Evolutionary conservation across 2,329 filamentous ascomycete species (phyloP).

Genomic region (Xylariaceae sp.): DNA sequence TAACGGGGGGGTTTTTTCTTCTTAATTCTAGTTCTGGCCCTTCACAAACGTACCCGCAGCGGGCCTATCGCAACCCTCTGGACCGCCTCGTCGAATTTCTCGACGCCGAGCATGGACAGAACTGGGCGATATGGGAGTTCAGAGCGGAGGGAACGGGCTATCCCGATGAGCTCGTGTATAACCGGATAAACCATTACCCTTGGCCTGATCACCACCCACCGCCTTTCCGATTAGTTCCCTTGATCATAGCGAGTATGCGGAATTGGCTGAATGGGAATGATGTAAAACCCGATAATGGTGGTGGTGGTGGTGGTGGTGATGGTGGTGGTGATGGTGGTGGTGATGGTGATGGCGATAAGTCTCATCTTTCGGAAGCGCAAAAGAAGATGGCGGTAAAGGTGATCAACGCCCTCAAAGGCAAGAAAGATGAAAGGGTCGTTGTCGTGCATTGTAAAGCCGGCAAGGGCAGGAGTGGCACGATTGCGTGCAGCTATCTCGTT

Average conservation of each 20-base stretch:
- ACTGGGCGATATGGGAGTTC: conserved; percentile 98
- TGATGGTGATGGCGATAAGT: conserved; percentile 6
- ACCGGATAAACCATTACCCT: conserved; percentile 81
- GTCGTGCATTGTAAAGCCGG: conserved; percentile 98
- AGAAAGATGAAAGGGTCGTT: conserved; percentile 55
- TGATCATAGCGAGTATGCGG: conserved; percentile 87
- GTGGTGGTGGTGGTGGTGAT: too few relatives aligned
- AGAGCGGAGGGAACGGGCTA: conserved; percentile 95
- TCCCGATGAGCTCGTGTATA: conserved; percentile 81
- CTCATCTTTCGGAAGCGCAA: conserved; percentile 13
- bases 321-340: too few relatives aligned
- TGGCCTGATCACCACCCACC: conserved; percentile 98
- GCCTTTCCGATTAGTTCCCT: conserved; percentile 80
- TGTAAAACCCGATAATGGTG: conserved; percentile 28
- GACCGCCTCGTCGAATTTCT: conserved; percentile 83
- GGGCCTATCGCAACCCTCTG: conserved; percentile 89
- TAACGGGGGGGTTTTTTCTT: not conserved
- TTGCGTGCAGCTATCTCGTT: conserved; percentile 84
- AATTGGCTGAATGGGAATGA: conserved; percentile 67
- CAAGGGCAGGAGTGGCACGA: conserved; percentile 86
- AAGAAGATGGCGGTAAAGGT: conserved; percentile 23
- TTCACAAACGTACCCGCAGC: conserved; percentile 80
- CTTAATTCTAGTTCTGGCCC: conserved; percentile 68
- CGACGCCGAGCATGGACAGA: conserved; percentile 70
- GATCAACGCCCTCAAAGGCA: conserved; percentile 32